Conservation (phyloP, 2,329 filamentous ascomycete species). For the Fusarium newnesense region DNA sequence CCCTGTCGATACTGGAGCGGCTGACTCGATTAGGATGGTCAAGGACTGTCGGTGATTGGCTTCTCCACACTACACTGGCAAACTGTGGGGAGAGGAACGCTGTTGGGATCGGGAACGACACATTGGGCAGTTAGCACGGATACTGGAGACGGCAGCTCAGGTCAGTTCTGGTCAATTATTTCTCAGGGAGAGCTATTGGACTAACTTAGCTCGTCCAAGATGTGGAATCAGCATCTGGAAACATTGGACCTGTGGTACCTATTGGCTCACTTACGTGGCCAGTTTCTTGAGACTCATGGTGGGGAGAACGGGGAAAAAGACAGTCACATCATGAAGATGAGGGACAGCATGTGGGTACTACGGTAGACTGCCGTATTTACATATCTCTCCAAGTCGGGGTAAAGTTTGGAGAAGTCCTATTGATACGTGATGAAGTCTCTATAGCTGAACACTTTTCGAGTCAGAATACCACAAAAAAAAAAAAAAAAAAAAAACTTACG, state of each 20-base stretch:
- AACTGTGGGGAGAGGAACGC: constrained; percentile 37
- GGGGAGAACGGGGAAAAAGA: constrained; percentile 5
- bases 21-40: constrained; percentile 36
- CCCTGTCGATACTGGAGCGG: constrained; percentile 11
- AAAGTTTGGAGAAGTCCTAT: constrained; percentile 29
- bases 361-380: not conserved
- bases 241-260: not conserved
- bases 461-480: not conserved
- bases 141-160: constrained; percentile 31
- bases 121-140: constrained; percentile 5
- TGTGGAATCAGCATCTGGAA: not conserved
- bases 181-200: not conserved
- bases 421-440: not conserved
- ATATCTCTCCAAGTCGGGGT: constrained; percentile 25
- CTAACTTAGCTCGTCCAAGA: not conserved
- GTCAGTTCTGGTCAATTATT: constrained; percentile 18
- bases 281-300: constrained; percentile 2
- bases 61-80: constrained; percentile 42
- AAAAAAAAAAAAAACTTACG: constrained; percentile 11
- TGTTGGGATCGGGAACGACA: not conserved
- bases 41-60: constrained; percentile 36
- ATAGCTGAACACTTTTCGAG: not conserved
- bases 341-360: constrained; percentile 20
- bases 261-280: not conserved
- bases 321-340: constrained; percentile 9